A percentile compares a stretch with the other conserved stretches of the same genome.
These are phyloP conservation scores for Mortierella sp. DNA, from an alignment of 371 early-diverging fungal genomes.

Conservation along the genomic window DNA sequence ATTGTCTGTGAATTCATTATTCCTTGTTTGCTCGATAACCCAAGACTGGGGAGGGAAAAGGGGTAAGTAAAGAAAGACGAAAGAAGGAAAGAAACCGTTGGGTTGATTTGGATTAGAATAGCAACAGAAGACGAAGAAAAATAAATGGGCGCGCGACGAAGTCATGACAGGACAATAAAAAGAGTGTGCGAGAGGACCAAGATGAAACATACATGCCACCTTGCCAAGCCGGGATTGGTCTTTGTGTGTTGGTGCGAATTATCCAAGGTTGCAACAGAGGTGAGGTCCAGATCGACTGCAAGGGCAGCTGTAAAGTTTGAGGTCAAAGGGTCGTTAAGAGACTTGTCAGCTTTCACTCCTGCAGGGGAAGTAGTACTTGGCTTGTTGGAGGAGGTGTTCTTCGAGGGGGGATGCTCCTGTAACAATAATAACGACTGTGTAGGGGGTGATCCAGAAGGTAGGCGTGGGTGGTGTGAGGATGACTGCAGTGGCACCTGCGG, in stretches of 20 bases:
- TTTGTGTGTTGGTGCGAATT: background rate
- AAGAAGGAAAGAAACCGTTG: background rate
- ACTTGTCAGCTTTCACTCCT: background rate
- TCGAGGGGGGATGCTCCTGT: background rate
- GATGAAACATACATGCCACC: conserved; percentile 4
- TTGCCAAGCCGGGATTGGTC: background rate
- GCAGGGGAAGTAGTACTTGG: background rate
- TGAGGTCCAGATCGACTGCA: conserved; percentile 2
- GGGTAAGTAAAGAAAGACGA: background rate
- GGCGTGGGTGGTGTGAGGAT: background rate
- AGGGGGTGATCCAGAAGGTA: conserved; percentile 1
- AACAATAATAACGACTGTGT: background rate
- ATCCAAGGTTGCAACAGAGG: background rate
- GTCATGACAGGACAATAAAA: background rate
- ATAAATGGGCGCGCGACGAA: background rate
- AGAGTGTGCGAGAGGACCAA: background rate
- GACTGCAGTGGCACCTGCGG: background rate
- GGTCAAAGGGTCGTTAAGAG: background rate
- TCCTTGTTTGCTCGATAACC: background rate
- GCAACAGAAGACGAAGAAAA: background rate
- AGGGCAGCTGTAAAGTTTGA: background rate
- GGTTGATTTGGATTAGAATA: background rate
- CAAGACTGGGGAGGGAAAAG: background rate
- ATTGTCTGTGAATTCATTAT: background rate
- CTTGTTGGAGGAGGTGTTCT: background rate